Percentiles rank a stretch among this genome's conserved stretches.
These are phyloP conservation scores for Myxozyma mucilagina DNA, from an alignment of 805 yeast genomes.

Conservation along the genomic window DNA sequence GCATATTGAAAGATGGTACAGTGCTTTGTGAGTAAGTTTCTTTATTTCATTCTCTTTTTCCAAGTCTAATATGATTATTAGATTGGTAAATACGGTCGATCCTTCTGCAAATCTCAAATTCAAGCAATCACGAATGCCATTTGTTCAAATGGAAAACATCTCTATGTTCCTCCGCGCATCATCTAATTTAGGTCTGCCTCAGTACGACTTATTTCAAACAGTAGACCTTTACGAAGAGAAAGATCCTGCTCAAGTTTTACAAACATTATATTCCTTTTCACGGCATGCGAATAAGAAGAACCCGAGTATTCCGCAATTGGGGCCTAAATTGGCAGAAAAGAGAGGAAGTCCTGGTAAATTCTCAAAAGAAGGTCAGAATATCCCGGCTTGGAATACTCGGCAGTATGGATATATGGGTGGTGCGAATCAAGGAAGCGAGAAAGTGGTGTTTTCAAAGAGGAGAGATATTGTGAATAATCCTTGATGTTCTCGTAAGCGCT, in stretches of 20 bases:
- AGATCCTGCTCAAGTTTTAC: conserved; percentile 79
- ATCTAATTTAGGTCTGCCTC: conserved; percentile 66
- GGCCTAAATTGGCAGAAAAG: conserved; percentile 56
- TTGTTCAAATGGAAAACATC: conserved; percentile 82
- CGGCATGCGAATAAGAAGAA: conserved; percentile 62
- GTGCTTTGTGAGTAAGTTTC: conserved; percentile 46
- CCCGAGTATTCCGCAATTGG: conserved; percentile 54
- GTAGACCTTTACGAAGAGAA: conserved; percentile 68
- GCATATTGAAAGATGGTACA: conserved; percentile 61
- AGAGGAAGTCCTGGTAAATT: conserved; percentile 48
- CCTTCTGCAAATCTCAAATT: conserved; percentile 43
- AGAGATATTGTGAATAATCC: conserved; percentile 46
- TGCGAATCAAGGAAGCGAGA: conserved; percentile 49
- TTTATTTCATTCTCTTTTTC: conserved; percentile 14
- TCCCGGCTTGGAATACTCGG: conserved; percentile 55
- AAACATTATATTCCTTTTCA: conserved; percentile 71
- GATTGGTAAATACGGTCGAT: conserved; percentile 47
- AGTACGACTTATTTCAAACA: conserved; percentile 80
- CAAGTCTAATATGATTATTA: conserved; percentile 6
- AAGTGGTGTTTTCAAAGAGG: conserved; percentile 55
- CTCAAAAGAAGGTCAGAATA: conserved; percentile 57
- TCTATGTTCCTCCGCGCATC: conserved; percentile 67
- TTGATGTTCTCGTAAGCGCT: neutral
- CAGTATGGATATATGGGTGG: conserved; percentile 65
- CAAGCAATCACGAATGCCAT: conserved; percentile 71